Evolutionary conservation across 257 asterid genomes (phyloP), one percentile per base, ranked within the genome.

Genomic region (Solanum clarkiae): DNA sequence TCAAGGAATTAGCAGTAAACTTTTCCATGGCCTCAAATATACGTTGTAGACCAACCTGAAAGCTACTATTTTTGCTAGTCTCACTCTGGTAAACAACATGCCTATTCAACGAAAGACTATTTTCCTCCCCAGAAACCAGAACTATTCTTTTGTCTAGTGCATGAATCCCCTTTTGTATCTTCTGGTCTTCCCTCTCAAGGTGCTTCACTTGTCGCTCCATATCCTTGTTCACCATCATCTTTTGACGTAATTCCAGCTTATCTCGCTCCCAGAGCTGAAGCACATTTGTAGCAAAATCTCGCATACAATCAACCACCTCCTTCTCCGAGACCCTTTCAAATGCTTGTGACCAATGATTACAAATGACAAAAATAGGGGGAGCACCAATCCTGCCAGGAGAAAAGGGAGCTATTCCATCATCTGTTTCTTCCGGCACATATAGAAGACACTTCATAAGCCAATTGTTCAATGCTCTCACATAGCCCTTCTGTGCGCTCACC

Each of bases 361-460:
- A 96, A 42, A 93, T 87, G 22, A 93, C 92, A 77, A 96, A 96
- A 36, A 94, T 91, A 1, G 98, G 94, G 22, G 99, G 99, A 18
- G 99, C 99, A 15, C 99, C 99, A 2, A 94, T 90, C 70, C 98
- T 91, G 70, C 99, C 93, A 11, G 99, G 99, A 82, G 99, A 96
- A 87, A 96, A 94, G 4, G 98, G 98, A 90, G 84, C 98, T n/a
- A 90, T 60, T 54, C 99, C 98, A 81, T 96, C 99, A 4, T 94
- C 83, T 55, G 99, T 96, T 93, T 94, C 99, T 86, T 96, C 99
- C 2, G 98, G 99, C 42, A 93, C 95, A 32, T 96, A 93, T 8
- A 91, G 92, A 80, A 96, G 94, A 87, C 97, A 96, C 89, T 96
- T 96, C 95, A 93, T 90, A 75, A 96, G 98, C 99, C 99, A 96